A percentile compares a stretch with the other conserved stretches of the same genome.
Conservation (phyloP, 768 basidiomycete species). For the Amyloporia xantha region DNA sequence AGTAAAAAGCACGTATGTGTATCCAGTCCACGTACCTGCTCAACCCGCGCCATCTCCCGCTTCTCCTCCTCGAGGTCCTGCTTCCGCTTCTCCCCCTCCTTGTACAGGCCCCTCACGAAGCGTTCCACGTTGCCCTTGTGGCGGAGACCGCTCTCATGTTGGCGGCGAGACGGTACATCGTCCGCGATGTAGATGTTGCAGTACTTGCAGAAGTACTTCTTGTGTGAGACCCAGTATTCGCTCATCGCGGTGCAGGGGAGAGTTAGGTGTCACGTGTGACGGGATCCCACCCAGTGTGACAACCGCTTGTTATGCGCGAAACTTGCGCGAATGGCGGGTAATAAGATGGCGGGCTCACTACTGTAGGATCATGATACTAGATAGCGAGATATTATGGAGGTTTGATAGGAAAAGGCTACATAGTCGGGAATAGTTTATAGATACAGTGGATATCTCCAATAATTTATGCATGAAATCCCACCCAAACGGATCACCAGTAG, state of each 20-base stretch:
- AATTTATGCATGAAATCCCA: too few relatives aligned
- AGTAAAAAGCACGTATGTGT: neutral
- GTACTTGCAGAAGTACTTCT: slow-evolving; percentile 94
- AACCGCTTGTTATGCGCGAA: too few relatives aligned
- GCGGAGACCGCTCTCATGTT: slow-evolving; percentile 89
- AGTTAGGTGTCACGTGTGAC: neutral
- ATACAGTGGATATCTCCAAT: too few relatives aligned
- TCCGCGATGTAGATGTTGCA: slow-evolving; percentile 97
- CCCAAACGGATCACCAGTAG: too few relatives aligned
- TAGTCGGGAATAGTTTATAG: too few relatives aligned
- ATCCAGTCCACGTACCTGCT: slow-evolving; percentile 61
- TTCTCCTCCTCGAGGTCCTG: slow-evolving; percentile 82
- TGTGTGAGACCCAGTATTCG: slow-evolving; percentile 91
- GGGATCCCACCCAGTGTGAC: too few relatives aligned
- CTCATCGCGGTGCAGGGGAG: slow-evolving; percentile 46
- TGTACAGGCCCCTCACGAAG: slow-evolving; percentile 89
- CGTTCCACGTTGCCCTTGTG: slow-evolving; percentile 95
- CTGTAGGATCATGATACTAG: too few relatives aligned
- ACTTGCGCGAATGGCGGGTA: too few relatives aligned
- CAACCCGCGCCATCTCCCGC: slow-evolving; percentile 79
- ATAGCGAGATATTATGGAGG: too few relatives aligned
- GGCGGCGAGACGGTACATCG: slow-evolving; percentile 84
- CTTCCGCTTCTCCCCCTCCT: slow-evolving; percentile 82
- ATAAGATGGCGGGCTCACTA: too few relatives aligned
- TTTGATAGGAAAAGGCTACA: too few relatives aligned